These are phyloP conservation scores for Pichia occidentalis DNA, from an alignment of 805 yeast genomes.

Conservation along the genomic window DNA sequence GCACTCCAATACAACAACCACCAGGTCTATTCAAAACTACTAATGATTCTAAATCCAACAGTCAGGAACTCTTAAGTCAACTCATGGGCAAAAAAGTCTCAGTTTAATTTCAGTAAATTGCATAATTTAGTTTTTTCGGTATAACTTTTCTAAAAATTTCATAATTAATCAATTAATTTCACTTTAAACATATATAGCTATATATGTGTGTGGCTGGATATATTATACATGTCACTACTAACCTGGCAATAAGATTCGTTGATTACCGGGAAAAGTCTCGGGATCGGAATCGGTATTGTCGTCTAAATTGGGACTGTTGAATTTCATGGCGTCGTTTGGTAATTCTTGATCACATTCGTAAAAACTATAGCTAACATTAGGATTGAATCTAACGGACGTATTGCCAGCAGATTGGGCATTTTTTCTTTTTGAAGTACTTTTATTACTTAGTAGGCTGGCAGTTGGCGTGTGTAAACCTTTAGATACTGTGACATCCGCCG, in stretches of 20 bases:
- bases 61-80: conserved; percentile 74
- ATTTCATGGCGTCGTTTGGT: conserved; percentile 1
- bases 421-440: not conserved
- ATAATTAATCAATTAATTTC: too few species aligned
- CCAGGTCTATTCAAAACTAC: conserved; percentile 50
- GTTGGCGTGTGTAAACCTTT: too few species aligned
- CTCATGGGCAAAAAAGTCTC: conserved; percentile 57
- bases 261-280: conserved; percentile 5
- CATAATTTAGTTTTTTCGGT: not conserved
- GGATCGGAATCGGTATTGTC: conserved; percentile 6
- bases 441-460: too few species aligned
- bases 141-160: not conserved
- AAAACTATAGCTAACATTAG: conserved; percentile 26
- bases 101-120: conserved; percentile 9
- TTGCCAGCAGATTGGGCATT: not conserved
- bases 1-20: conserved; percentile 53
- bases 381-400: conserved; percentile 24
- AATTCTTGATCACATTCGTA: conserved; percentile 11
- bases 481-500: conserved; percentile 11
- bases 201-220: too few species aligned
- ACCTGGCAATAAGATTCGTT: conserved; percentile 7
- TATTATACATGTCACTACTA: too few species aligned
- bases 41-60: conserved; percentile 18
- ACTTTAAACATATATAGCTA: too few species aligned
- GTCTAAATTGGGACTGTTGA: not conserved